Evolutionary conservation across 2,329 filamentous ascomycete species (phyloP).

Genomic region (Cylindrodendrum hubeiense): DNA sequence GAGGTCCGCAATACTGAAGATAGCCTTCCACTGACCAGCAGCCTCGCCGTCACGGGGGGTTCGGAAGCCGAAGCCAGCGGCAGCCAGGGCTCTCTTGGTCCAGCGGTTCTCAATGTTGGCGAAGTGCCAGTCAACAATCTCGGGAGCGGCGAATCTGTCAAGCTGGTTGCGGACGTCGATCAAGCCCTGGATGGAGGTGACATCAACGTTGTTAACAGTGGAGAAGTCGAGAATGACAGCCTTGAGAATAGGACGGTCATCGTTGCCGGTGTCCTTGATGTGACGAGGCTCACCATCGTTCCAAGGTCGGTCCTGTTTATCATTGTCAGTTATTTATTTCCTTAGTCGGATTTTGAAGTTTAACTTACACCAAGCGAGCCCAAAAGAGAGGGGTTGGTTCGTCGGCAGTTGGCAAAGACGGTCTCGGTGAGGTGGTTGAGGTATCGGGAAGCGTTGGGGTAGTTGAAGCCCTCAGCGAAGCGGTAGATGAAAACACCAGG

Average conservation of each 20-base stretch:
- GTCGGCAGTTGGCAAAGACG: constrained; percentile 60
- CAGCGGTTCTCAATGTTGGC: constrained; percentile 66
- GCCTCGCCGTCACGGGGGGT: constrained; percentile 46
- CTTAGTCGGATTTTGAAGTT: neutral
- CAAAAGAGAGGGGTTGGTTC: constrained; percentile 56
- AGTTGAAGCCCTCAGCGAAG: constrained; percentile 68
- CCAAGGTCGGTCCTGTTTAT: constrained; percentile 64
- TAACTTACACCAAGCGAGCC: constrained; percentile 61
- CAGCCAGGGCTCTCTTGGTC: constrained; percentile 67
- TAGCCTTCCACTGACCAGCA: constrained; percentile 71
- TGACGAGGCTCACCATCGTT: constrained; percentile 62
- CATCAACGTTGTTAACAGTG: constrained; percentile 67
- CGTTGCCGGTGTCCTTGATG: constrained; percentile 45
- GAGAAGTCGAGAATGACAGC: constrained; percentile 69
- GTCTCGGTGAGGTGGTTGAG: constrained; percentile 62
- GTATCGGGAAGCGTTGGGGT: constrained; percentile 65
- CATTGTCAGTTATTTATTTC: constrained; percentile 22
- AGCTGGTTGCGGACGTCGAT: constrained; percentile 67
- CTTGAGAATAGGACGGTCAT: constrained; percentile 63
- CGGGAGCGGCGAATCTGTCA: constrained; percentile 61
- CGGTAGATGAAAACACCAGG: constrained; percentile 69
- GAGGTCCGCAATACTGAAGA: constrained; percentile 93
- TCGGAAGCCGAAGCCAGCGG: constrained; percentile 64
- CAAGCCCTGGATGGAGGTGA: constrained; percentile 66
- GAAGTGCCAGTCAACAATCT: constrained; percentile 63